Base-by-base conservation (phyloP, 148 eudicot genomes). In the Arbutus unedo region DNA sequence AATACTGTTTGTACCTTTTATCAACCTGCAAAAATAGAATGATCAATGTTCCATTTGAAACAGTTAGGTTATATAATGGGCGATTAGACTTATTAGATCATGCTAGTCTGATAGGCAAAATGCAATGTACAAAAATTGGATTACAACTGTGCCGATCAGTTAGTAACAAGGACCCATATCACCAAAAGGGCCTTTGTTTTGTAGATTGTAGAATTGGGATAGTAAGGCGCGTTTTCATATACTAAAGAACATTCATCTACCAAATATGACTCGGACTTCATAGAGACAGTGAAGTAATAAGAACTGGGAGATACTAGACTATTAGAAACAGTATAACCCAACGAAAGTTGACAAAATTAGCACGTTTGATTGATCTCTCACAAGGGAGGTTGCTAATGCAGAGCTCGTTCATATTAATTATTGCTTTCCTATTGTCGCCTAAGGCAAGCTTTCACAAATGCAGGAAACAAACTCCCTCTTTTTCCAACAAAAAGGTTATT, bases 1-100 rank as follows among this genome's bases (percentile, higher is more conserved):
- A 84, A 79, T 85, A 89, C 74, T 87, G 90, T 78, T 84, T 89
- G 91, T 89, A 87, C 81, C 87, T 85, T 80, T 86, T 83, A 81
- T 88, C 87, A 77, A 88, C 89, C 89, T 88, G 81, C 70, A 23
- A 23, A 43, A n/a, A 55, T 5, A 41, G 23, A 62, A 25, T 64
- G 82, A 64, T 48, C 47, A 25, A 11, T 10, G n/a, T 25, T 19
- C 25, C 4, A 14, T 74, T 47, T n/a, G 11, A 18, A 49, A n/a
- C 47, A 23, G 73, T 16, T 21, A 41, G 43, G 10, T 43, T 59
- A 54, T 13, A 43, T 21, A 57, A 78, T 47, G n/a, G 70, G 68
- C 16, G 1, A 66, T 25, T 25, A 4, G 43, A 78, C 18, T 6
- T n/a, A 21, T n/a, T 44, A 21, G 45, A 60, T 48, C 41, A 64